Conservation (phyloP, 208 protist species). For the Endotrypanum monterogeii region DNA sequence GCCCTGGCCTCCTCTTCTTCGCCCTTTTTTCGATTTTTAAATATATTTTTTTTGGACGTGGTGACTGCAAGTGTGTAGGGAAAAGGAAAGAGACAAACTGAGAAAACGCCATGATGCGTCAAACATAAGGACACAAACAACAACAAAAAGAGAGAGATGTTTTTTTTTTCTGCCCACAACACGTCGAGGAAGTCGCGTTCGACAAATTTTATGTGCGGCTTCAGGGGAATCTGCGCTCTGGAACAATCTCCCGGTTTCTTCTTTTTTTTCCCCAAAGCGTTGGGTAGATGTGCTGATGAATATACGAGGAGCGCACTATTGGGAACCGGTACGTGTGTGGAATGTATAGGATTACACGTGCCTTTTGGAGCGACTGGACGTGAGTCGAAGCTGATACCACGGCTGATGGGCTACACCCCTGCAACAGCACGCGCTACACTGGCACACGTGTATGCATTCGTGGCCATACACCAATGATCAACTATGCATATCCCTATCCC, state of each 20-base stretch:
- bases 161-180: not conserved
- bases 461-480: not conserved
- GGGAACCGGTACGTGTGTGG: not conserved
- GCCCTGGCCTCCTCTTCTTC: too few relatives aligned
- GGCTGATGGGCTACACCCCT: not conserved
- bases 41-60: slow-evolving; percentile 1
- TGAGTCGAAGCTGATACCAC: too few relatives aligned
- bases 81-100: not conserved
- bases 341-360: not conserved
- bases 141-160: not conserved
- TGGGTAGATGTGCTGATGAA: slow-evolving; percentile 5
- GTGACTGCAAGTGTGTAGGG: not conserved
- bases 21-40: not conserved
- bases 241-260: not conserved
- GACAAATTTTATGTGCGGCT: not conserved
- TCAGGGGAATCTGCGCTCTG: not conserved
- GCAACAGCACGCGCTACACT: not conserved
- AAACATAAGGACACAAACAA: not conserved
- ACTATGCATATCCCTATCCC: not conserved
- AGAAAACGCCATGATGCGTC: not conserved
- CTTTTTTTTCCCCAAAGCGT: slow-evolving; percentile 3
- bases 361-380: not conserved
- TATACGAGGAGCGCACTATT: not conserved
- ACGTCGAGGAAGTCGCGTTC: not conserved
- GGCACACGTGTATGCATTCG: not conserved